Evolutionary conservation across 164 flowering plant genomes (phyloP), one percentile per base, ranked within the genome.

Genomic region (Cinnamomum micranthum): DNA sequence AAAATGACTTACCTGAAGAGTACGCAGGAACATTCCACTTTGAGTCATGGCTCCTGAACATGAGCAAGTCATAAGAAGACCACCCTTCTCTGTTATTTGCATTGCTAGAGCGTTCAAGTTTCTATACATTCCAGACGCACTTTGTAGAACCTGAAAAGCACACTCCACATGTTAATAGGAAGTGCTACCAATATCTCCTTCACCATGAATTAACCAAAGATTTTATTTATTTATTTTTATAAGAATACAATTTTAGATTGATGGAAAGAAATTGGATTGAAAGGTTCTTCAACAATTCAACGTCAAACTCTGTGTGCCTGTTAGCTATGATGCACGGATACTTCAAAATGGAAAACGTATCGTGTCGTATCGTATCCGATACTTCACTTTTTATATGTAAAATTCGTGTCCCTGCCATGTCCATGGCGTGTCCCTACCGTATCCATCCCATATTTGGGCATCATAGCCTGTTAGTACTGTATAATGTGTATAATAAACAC

Each of bases 41-140:
- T 91, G 99, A 35, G 98, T 95, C 95, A 95, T 90, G 31, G 98
- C 98, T 77, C 99, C 99, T 19, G 99, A 95, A 84, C 99, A 95
- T 0, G 98, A 95, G 81, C 99, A 95, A 7, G 99, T 95, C 99
- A 95, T 95, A 52, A 95, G 91, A 76, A 95, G 88, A 55, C 99
- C 99, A 69, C 98, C 97, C 73, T 80, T 85, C 79, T 83, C 89
- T 63, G 97, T 92, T 60, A 95, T 28, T 80, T 73, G 86, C 99
- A 95, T 90, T 19, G 99, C 97, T 70, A 95, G 79, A 24, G 91
- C 84, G 73, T 95, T 95, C 69, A 95, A 78, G 73, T 87, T 92
- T 82, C 93, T 88, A 78, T 95, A 95, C 99, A 95, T 92, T 65
- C 97, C 95, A 58, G 90, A 81, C 55, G 99, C 98, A 76, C 77